A percentile compares a stretch with the other conserved stretches of the same genome.
Conservation (phyloP, 192 early-diverging fungal genomes). For the Backusella mclennaniae region DNA sequence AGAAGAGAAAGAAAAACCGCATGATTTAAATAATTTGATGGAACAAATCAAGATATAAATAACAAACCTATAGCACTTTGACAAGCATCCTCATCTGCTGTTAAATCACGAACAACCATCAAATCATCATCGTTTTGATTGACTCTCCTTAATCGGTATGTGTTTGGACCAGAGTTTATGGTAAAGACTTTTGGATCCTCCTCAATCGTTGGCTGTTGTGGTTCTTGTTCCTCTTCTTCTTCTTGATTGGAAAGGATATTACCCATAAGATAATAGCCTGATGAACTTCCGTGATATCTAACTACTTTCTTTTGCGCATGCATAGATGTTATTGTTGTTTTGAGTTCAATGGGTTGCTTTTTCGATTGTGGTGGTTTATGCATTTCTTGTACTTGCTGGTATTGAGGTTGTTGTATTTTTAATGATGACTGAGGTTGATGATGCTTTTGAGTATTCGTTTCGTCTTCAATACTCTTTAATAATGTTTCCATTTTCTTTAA, state of each 20-base stretch:
- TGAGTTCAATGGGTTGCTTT: neutral
- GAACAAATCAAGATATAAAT: neutral
- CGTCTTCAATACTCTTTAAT: conserved; percentile 11
- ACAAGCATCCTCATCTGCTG: conserved; percentile 10
- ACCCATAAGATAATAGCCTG: conserved; percentile 32
- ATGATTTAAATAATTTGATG: neutral
- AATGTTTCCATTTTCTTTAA: conserved; percentile 33
- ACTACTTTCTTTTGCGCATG: conserved; percentile 21
- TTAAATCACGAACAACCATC: conserved; percentile 26
- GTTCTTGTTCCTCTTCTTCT: neutral
- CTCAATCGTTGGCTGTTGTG: neutral
- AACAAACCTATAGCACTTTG: conserved; percentile 2
- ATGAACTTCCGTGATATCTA: conserved; percentile 34
- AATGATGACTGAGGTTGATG: neutral
- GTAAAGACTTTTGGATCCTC: neutral
- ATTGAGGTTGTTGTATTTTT: neutral
- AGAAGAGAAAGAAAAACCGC: neutral
- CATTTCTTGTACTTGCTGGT: neutral
- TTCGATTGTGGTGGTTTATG: neutral
- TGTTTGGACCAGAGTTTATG: neutral
- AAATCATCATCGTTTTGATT: conserved; percentile 29
- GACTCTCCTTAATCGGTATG: conserved; percentile 19
- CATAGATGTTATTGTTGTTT: neutral
- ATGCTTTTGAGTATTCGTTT: neutral
- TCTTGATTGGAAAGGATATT: conserved; percentile 15